Base-by-base conservation (phyloP, 2,329 filamentous ascomycete genomes). In the Beauveria sp. region DNA sequence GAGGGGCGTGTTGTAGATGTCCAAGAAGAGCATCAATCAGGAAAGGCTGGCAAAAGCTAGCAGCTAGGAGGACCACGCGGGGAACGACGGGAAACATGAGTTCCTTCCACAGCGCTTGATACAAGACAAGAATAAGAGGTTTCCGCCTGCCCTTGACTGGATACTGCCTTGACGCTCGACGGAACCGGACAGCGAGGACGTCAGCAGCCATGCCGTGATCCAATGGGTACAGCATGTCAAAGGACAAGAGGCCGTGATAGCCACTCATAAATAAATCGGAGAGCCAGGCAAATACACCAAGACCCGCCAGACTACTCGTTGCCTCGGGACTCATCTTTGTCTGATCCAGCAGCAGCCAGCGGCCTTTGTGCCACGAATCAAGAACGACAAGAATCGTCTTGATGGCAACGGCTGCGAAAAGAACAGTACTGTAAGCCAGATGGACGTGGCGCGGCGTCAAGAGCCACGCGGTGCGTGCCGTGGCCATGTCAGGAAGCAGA, bases 41-140 rank as follows among this genome's bases (percentile, higher is more conserved):
- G 34, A 74, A 72, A 0, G 74, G 73, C 38, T 73, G 72, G 38
- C 72, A 73, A n/a, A 75, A 73, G 16, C 64, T 70, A 57, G 75
- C 72, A 3, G 68, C 73, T 5, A 72, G 66, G 7, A 73, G 61
- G 1, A 70, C 68, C 12, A 75, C 58, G 16, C 72, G 66, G 1
- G 73, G 71, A 5, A 66, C 64, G 2, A 74, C 61, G 0, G 73
- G 72, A 1, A 74, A 51, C 0, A 74, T 38, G 2, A 72, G 59
- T 0, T 68, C 68, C 0, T 70, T 66, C 1, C 64, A 64, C 1
- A 74, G 62, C 0, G 71, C 66, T 20, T 65, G 68, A 1, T 58
- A 58, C 0, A 73, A 46, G 20, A 6, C 20, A 5, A 10, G 26
- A 5, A 43, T 3, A 43, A 9, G 7, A 54, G 51, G 5, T 20